Evolutionary conservation across 208 protist species (phyloP).

Genomic region (Leptomonas pyrrhocoris): DNA sequence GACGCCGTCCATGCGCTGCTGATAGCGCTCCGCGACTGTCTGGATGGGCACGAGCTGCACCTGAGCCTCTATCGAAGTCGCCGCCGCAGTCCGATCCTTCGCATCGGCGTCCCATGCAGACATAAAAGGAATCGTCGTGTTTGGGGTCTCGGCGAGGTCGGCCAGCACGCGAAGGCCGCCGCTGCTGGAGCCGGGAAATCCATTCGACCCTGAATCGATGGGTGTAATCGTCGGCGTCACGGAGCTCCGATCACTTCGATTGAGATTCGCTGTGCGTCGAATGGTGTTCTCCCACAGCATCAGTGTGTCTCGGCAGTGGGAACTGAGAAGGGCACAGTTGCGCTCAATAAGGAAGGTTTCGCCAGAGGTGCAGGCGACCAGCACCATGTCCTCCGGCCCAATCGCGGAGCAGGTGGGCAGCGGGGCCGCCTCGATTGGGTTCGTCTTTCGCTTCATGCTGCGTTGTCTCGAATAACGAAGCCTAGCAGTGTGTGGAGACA

Average conservation of each 20-base stretch:
- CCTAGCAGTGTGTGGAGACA: too few relatives aligned
- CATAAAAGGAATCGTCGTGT: conserved; percentile 30
- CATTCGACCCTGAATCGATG: not conserved
- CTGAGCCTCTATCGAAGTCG: not conserved
- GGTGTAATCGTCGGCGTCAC: not conserved
- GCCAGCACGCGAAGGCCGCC: not conserved
- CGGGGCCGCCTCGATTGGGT: conserved; percentile 17
- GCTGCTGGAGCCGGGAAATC: not conserved
- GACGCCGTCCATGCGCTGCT: conserved; percentile 18
- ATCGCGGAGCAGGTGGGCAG: conserved; percentile 27
- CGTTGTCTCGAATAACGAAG: not conserved
- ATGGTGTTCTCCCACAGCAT: conserved; percentile 31
- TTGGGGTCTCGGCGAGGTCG: not conserved
- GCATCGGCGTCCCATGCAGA: conserved; percentile 6
- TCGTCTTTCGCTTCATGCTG: conserved; percentile 29
- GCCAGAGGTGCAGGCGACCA: conserved; percentile 44
- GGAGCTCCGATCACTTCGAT: conserved; percentile 4
- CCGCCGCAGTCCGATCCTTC: not conserved
- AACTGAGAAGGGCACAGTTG: conserved; percentile 74
- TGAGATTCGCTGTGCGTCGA: not conserved
- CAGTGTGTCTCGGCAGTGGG: conserved; percentile 34
- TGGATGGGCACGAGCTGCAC: conserved; percentile 23
- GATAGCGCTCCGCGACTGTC: conserved; percentile 30
- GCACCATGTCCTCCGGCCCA: conserved; percentile 52
- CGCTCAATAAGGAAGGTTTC: conserved; percentile 60